Evolutionary conservation across 1,284 basidiomycete genomes (phyloP), one percentile per base, ranked within the genome.

Genomic region (Trametes hirsuta): DNA sequence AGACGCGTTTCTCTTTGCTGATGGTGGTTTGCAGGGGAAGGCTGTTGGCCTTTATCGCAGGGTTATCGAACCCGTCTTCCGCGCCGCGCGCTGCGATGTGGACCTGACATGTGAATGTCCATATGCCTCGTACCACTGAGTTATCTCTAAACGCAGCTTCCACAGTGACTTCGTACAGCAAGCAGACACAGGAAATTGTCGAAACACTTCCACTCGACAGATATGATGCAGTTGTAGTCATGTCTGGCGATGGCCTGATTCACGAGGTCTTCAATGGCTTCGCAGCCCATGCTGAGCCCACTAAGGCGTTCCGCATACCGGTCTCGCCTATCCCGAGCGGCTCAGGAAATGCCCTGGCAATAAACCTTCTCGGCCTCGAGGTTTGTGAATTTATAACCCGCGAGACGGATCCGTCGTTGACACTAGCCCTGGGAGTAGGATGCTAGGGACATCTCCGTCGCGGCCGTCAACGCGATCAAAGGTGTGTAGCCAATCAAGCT

Each of bases 201-300:
- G 81, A 82, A 60, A 75, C 79, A 0, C 76, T 95, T 34, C 70
- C 82, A 0, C 76, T 95, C 1, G 77, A 83, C 10, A 67, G 77
- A 1, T 93, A 86, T 64, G 94, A 94, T 68, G 93, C 88, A 0
- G 75, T 98, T 36, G 84, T 93, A n/a, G 77, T 87, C 8, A 85
- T 97, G 22, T 95, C 94, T 0, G 96, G 96, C 0, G 96, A 98
- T 72, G 96, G 96, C 5, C 81, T 95, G 44, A 72, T 95, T 8
- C 93, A 96, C 71, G 96, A 98, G 75, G 81, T 97, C n/a, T 71
- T 97, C 70, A 98, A 99, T 71, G 97, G 96, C 2, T 86, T 98
- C 50, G 90, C 93, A 0, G 77, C 84, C 44, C 88, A 95, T 55
- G 72, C 79, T 9, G 83, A 92, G 53, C 90, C 93, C 0, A 74